These are phyloP conservation scores for Asparagopsis taxiformis DNA, from an alignment of 31 red algal species.

Conservation along the genomic window DNA sequence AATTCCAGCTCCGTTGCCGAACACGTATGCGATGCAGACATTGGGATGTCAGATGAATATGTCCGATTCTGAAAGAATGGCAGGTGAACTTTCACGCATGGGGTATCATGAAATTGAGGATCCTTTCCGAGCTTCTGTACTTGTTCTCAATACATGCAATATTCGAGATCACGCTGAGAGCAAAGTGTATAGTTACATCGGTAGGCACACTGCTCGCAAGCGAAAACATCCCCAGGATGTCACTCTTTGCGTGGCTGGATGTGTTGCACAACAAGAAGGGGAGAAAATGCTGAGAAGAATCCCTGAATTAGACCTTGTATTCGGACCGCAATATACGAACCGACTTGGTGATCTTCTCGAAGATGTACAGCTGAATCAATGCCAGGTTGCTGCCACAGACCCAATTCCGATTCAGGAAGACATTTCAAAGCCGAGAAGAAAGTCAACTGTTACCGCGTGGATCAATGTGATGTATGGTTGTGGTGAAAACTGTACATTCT, in stretches of 20 bases:
- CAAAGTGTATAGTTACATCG: conserved; percentile 88
- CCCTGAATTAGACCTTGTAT: conserved; percentile 86
- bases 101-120: conserved; percentile 65
- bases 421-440: conserved; percentile 81
- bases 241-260: conserved; percentile 91
- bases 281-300: conserved; percentile 77
- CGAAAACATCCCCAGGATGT: conserved; percentile 44
- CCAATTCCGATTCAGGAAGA: conserved; percentile 91
- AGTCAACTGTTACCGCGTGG: conserved; percentile 78
- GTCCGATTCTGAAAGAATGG: conserved; percentile 94
- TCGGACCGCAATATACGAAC: conserved; percentile 89
- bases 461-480: conserved; percentile 96
- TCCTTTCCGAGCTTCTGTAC: conserved; percentile 62
- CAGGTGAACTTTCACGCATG: conserved; percentile 56
- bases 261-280: conserved; percentile 98
- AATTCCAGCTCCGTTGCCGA: neutral
- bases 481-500: conserved; percentile 85
- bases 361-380: conserved; percentile 75
- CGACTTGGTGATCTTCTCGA: conserved; percentile 90
- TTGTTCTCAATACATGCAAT: conserved; percentile 95
- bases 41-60: conserved; percentile 98
- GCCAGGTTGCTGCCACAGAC: conserved; percentile 88
- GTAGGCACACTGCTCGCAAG: conserved; percentile 69
- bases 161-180: conserved; percentile 99
- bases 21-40: conserved; percentile 67